phyloP scores from a whole-genome alignment of 2,329 filamentous ascomycete species.

The Anisogramma anomala region DNA sequence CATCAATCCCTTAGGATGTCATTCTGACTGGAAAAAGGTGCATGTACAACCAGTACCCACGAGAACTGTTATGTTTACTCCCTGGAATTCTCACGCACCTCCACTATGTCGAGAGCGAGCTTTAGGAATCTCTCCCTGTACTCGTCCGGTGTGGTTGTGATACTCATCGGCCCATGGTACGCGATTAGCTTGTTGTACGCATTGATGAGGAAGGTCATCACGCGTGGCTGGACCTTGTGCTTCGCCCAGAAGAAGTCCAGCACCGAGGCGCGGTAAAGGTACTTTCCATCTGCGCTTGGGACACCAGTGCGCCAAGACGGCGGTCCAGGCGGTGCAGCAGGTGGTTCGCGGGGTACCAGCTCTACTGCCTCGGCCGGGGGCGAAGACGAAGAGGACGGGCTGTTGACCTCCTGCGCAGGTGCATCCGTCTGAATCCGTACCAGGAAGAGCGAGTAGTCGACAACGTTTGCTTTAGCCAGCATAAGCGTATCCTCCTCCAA shows the following conservation, averaged over 20 bases:
- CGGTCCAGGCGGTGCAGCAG: constrained; percentile 24
- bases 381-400: constrained; percentile 16
- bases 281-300: constrained; percentile 48
- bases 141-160: constrained; percentile 57
- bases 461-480: constrained; percentile 49
- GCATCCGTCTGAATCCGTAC: constrained; percentile 33
- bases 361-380: constrained; percentile 14
- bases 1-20: too few species aligned
- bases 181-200: constrained; percentile 50
- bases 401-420: constrained; percentile 5
- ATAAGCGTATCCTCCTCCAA: constrained; percentile 53
- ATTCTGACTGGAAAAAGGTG: too few species aligned
- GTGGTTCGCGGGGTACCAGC: constrained; percentile 21
- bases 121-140: constrained; percentile 46
- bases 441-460: constrained; percentile 67
- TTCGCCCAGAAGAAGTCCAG: constrained; percentile 74
- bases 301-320: constrained; percentile 53
- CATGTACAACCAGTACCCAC: too few species aligned
- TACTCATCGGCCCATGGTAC: constrained; percentile 59
- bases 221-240: constrained; percentile 53
- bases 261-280: constrained; percentile 55
- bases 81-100: constrained; percentile 16
- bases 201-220: constrained; percentile 54
- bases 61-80: neutral
- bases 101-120: constrained; percentile 35